Percentiles rank a stretch among this genome's conserved stretches.
These are phyloP conservation scores for Globisporangium solare DNA, from an alignment of 352 stramenopile genomes.

Conservation along the genomic window DNA sequence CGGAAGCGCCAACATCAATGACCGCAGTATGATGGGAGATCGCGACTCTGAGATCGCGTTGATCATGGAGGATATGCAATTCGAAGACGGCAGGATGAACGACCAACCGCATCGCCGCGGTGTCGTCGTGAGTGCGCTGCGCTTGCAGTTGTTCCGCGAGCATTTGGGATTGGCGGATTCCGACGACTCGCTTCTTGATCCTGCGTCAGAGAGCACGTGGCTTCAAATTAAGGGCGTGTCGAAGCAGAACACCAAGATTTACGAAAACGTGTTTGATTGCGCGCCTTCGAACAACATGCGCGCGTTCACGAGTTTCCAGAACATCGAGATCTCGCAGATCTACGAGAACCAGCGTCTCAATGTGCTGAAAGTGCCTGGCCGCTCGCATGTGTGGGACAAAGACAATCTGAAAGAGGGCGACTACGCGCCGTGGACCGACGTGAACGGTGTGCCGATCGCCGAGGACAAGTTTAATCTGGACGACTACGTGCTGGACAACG, in stretches of 20 bases:
- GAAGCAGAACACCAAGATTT: constrained; percentile 71
- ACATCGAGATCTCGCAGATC: constrained; percentile 77
- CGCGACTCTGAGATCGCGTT: constrained; percentile 86
- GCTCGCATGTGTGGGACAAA: constrained; percentile 67
- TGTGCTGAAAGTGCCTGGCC: constrained; percentile 58
- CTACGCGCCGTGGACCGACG: constrained; percentile 82
- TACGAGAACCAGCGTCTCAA: constrained; percentile 88
- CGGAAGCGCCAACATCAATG: constrained; percentile 95
- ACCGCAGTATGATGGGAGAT: constrained; percentile 91
- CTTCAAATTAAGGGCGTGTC: constrained; percentile 48
- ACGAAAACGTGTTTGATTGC: constrained; percentile 81
- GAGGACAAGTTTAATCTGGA: constrained; percentile 68
- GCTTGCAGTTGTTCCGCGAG: constrained; percentile 79
- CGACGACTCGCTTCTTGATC: constrained; percentile 49
- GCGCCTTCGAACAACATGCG: constrained; percentile 77
- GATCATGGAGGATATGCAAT: constrained; percentile 80
- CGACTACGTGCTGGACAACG: constrained; percentile 76
- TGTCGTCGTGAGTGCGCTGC: constrained; percentile 51
- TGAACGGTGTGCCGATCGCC: constrained; percentile 79
- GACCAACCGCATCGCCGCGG: constrained; percentile 63
- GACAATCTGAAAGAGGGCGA: constrained; percentile 78
- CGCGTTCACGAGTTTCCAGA: constrained; percentile 71
- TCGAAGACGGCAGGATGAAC: constrained; percentile 75
- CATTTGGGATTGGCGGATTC: constrained; percentile 69
- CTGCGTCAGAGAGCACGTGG: constrained; percentile 61